These are phyloP conservation scores for Candida tunisiensis DNA, from an alignment of 1,139 yeast genomes.

Conservation along the genomic window DNA sequence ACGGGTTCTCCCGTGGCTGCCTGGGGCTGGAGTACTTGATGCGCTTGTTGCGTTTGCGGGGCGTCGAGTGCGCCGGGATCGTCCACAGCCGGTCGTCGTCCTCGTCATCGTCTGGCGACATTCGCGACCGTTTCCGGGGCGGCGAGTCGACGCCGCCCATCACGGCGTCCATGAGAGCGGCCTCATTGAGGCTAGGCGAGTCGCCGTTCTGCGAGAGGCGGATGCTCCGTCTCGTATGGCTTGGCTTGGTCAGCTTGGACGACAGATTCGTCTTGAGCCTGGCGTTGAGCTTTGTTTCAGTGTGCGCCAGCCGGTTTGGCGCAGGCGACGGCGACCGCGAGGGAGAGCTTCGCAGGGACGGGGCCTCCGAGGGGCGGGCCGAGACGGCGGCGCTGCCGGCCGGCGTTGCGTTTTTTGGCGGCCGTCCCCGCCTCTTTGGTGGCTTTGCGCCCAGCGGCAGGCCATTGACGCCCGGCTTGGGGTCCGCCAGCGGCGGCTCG, in stretches of 20 bases:
- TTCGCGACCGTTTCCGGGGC: background rate
- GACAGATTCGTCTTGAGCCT: constrained; percentile 22
- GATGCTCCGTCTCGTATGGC: constrained; percentile 18
- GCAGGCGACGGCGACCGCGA: background rate
- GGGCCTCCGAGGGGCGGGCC: constrained; percentile 1
- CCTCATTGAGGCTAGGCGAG: no score
- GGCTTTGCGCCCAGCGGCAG: constrained; percentile 50
- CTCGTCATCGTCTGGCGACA: background rate
- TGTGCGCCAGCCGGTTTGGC: constrained; percentile 1
- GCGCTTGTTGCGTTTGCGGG: constrained; percentile 3
- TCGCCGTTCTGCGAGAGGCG: background rate
- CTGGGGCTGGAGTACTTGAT: constrained; percentile 7
- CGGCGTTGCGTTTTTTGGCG: constrained; percentile 12
- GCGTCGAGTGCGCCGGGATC: constrained; percentile 1
- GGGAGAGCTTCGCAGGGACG: constrained; percentile 5
- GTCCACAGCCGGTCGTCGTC: no score
- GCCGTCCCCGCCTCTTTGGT: constrained; percentile 35
- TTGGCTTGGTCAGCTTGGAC: constrained; percentile 20
- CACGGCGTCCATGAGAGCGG: no score
- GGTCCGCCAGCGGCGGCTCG: constrained; percentile 43
- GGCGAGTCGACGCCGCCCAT: background rate
- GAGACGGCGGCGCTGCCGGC: background rate
- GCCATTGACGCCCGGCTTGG: constrained; percentile 43
- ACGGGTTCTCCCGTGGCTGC: constrained; percentile 5
- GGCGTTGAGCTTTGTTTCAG: constrained; percentile 11